phyloP scores from a whole-genome alignment of 148 eudicot species.

The Persicaria tinctoria region DNA sequence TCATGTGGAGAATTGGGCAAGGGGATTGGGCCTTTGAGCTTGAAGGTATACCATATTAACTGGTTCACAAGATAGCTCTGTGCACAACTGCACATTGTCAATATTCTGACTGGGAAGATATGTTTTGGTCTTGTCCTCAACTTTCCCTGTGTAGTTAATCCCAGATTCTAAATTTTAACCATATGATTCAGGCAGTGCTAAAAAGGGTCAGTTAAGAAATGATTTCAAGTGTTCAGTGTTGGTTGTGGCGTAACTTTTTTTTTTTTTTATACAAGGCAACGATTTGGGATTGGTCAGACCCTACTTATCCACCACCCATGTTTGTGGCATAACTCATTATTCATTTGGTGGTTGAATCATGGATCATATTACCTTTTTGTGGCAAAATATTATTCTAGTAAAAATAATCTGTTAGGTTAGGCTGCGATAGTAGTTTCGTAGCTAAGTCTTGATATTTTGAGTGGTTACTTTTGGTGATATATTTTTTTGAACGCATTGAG shows the following conservation, averaged over 20 bases:
- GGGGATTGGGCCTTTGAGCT: too few species aligned
- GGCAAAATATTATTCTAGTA: neutral
- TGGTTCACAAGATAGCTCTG: slow-evolving; percentile 66
- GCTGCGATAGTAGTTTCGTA: neutral
- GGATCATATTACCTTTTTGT: neutral
- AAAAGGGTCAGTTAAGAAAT: neutral
- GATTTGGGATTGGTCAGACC: neutral
- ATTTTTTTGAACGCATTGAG: neutral
- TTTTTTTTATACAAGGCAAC: neutral
- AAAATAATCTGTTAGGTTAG: neutral
- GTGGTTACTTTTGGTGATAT: neutral
- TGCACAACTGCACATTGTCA: slow-evolving; percentile 44
- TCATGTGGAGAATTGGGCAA: too few species aligned
- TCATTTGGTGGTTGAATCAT: neutral
- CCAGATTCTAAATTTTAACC: neutral
- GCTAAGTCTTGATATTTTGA: neutral
- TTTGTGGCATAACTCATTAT: neutral
- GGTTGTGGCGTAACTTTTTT: neutral
- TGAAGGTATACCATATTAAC: slow-evolving; percentile 20
- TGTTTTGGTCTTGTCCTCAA: too few species aligned
- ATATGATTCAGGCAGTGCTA: neutral
- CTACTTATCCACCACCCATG: too few species aligned
- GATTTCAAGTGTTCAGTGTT: neutral
- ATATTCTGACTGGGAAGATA: slow-evolving; percentile 19
- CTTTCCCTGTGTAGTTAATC: too few species aligned